Conservation (phyloP, 2,329 filamentous ascomycete genomes). For the Thermoascus crustaceus region DNA sequence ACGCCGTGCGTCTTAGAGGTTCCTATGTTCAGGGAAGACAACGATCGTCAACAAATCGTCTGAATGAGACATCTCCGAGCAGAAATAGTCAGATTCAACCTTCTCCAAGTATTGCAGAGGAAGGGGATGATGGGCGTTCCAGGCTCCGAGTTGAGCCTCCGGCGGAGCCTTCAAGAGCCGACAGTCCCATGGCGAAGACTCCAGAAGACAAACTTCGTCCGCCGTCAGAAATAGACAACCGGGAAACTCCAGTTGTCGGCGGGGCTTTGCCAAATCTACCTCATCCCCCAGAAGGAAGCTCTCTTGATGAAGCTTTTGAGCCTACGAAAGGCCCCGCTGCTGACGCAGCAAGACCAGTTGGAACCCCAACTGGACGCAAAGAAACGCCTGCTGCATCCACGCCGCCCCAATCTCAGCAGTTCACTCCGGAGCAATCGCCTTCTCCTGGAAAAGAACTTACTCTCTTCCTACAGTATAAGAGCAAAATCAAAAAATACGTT, state of each 20-base stretch:
- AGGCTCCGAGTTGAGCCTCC: constrained; percentile 26
- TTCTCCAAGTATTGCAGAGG: constrained; percentile 54
- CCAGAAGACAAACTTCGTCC: constrained; percentile 57
- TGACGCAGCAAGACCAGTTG: constrained; percentile 15
- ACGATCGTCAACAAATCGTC: constrained; percentile 41
- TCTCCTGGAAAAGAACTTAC: constrained; percentile 78
- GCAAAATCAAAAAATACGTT: constrained; percentile 92
- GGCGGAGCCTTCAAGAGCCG: constrained; percentile 17
- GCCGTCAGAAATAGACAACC: constrained; percentile 26
- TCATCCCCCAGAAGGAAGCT: constrained; percentile 27
- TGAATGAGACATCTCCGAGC: constrained; percentile 54
- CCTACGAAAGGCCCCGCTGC: constrained; percentile 19
- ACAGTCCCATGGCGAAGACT: constrained; percentile 47
- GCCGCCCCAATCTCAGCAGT: constrained; percentile 45
- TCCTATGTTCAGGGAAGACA: constrained; percentile 47
- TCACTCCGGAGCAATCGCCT: constrained; percentile 51
- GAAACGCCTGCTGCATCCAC: constrained; percentile 18
- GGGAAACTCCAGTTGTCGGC: constrained; percentile 37
- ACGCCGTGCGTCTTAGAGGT: constrained; percentile 54
- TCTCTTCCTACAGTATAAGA: constrained; percentile 91
- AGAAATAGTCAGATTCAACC: constrained; percentile 38
- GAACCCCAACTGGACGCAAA: constrained; percentile 19
- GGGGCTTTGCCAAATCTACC: constrained; percentile 53
- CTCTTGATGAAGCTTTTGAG: constrained; percentile 28
- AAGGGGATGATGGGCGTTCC: constrained; percentile 38